Evolutionary conservation across 2,329 filamentous ascomycete genomes (phyloP), one percentile per base, ranked within the genome.

Genomic region (Botryotinia convoluta): DNA sequence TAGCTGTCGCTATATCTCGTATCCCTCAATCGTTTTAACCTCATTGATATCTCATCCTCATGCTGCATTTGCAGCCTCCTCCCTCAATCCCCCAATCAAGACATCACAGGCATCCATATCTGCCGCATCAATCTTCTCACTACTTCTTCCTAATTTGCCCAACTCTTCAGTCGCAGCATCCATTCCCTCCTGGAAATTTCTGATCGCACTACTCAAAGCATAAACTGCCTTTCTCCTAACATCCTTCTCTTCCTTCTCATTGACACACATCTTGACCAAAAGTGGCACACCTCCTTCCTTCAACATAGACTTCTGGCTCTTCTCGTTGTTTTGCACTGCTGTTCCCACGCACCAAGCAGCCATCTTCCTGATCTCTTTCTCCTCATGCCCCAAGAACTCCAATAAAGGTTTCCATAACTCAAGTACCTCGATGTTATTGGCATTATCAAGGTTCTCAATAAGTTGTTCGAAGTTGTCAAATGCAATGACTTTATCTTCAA

Each of bases 381-480:
- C 91, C 18, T 88, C 86, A 79, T 91, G 87, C 68, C 86, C 85
- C 22, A 99, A 86, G 76, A 92, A 89, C 14, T 86, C 83, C 18
- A 98, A 85, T 57, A 99, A 85, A 16, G 93, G 93, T 18, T 88
- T 87, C 96, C 96, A 99, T 45, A 98, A 86, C 10, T 88, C 87
- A 32, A 98, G 85, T 42, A 88, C 88, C 77, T 90, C 90, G 78
- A 99, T 88, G 84, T 98, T 97, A 86, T 98, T 99, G 74, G 96
- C 95, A 82, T 99, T 99, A 86, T 99, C 96, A 78, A 98, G 90
- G 76, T 89, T 90, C 85, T 98, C 94, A 79, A 98, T 92, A 74
- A 97, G 86, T 83, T 97, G 93, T 84, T 97, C 95, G 76, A 98
- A 92, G 84, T 98, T 97, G 87, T 97, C 95, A 83, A 97, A 97